Evolutionary conservation across 2,329 filamentous ascomycete genomes (phyloP).

Genomic region (Myriosclerotinia scirpicola): DNA sequence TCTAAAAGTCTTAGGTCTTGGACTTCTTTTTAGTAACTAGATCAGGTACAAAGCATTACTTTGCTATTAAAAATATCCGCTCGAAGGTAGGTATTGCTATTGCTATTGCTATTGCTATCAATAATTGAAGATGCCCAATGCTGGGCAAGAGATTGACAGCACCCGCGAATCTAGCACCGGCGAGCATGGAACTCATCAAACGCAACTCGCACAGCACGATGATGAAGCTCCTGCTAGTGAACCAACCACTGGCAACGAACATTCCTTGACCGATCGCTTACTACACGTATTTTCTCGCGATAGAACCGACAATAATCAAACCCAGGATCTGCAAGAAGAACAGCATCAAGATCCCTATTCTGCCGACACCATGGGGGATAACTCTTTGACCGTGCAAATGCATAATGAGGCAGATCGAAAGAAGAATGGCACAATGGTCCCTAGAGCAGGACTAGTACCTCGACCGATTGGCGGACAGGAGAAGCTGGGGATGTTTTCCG

Average conservation of each 20-base stretch:
- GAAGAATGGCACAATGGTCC: constrained; percentile 38
- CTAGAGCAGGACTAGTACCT: constrained; percentile 44
- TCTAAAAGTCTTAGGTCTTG: background rate
- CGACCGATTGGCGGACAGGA: constrained; percentile 44
- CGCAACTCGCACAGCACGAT: background rate
- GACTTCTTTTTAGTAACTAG: background rate
- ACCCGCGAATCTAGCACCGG: constrained; percentile 5
- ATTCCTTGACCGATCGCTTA: constrained; percentile 3
- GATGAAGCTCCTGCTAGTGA: background rate
- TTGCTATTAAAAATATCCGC: background rate
- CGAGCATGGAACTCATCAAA: constrained; percentile 5
- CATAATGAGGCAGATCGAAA: constrained; percentile 35
- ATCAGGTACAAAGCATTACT: background rate
- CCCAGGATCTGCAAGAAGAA: background rate
- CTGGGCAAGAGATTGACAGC: constrained; percentile 15
- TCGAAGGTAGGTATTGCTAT: constrained; percentile 5
- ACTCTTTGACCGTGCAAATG: constrained; percentile 34
- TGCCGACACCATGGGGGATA: constrained; percentile 23
- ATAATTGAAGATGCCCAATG: constrained; percentile 22
- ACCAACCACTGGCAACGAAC: background rate
- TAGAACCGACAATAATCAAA: background rate
- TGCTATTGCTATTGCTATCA: constrained; percentile 16
- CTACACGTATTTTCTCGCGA: constrained; percentile 11
- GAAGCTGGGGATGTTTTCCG: constrained; percentile 75
- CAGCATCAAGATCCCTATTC: constrained; percentile 14